phyloP scores from a whole-genome alignment of 345 rosid genomes.

The Passiflora organensis region DNA sequence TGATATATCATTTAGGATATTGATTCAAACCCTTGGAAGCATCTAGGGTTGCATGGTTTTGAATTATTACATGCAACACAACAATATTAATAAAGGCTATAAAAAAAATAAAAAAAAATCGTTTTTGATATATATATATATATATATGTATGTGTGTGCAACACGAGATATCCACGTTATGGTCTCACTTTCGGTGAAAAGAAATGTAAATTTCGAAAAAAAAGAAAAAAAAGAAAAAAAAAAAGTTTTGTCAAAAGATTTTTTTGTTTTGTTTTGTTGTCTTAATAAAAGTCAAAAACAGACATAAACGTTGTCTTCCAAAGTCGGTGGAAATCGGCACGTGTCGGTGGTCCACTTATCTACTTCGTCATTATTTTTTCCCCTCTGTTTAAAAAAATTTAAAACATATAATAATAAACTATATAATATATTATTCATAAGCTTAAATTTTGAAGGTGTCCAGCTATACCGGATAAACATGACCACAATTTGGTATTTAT shows the following conservation, averaged over 20 bases:
- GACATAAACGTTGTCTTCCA: neutral
- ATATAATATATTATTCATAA: too few relatives aligned
- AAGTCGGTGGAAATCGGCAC: constrained; percentile 22
- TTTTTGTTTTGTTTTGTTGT: neutral
- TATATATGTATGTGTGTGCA: neutral
- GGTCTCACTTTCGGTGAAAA: constrained; percentile 41
- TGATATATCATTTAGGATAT: too few relatives aligned
- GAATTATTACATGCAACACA: too few relatives aligned
- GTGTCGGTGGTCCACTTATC: constrained; percentile 15
- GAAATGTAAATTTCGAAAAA: constrained; percentile 29
- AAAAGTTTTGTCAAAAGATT: constrained; percentile 32
- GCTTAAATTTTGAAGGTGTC: too few relatives aligned
- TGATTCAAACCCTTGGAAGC: too few relatives aligned
- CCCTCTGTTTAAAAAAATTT: too few relatives aligned
- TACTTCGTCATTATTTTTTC: neutral
- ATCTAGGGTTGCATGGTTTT: too few relatives aligned
- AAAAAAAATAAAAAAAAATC: neutral
- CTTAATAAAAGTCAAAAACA: constrained; percentile 5
- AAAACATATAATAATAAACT: neutral
- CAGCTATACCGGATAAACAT: too few relatives aligned
- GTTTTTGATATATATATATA: too few relatives aligned
- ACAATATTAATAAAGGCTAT: too few relatives aligned
- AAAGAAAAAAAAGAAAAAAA: neutral
- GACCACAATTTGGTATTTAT: too few relatives aligned
- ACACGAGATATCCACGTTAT: constrained; percentile 10